Evolutionary conservation across 2,329 filamentous ascomycete genomes (phyloP).

Genomic region (Aureobasidium zeae): DNA sequence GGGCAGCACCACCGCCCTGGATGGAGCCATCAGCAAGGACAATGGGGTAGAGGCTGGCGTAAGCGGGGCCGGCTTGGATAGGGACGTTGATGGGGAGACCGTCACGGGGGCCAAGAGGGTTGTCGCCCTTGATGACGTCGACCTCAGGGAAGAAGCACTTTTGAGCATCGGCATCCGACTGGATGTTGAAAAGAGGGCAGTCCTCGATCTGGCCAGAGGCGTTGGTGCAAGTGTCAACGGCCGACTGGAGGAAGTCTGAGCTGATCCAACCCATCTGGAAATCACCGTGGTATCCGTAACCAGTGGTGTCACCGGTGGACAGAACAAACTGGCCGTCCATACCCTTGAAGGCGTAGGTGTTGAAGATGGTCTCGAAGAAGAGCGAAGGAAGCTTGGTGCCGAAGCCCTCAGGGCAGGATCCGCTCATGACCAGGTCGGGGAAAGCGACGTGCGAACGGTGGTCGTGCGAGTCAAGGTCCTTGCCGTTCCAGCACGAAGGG

Average conservation of each 20-base stretch:
- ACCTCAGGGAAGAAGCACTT: conserved; percentile 58
- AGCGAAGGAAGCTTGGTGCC: conserved; percentile 61
- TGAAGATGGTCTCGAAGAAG: conserved; percentile 80
- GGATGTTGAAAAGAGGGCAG: conserved; percentile 66
- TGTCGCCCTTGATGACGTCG: conserved; percentile 45
- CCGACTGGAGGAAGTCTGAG: conserved; percentile 55
- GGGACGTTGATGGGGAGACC: conserved; percentile 58
- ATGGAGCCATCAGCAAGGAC: conserved; percentile 23
- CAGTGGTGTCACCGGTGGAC: conserved; percentile 67
- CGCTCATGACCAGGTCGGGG: conserved; percentile 65
- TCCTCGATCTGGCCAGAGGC: conserved; percentile 58
- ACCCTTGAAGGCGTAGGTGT: conserved; percentile 56
- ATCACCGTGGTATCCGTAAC: conserved; percentile 68
- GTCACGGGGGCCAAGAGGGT: conserved; percentile 47
- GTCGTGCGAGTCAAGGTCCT: conserved; percentile 45
- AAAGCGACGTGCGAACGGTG: conserved; percentile 65
- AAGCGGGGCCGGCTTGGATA: conserved; percentile 38
- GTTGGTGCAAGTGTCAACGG: conserved; percentile 68
- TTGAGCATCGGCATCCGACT: conserved; percentile 45
- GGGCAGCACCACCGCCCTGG: conserved; percentile 22
- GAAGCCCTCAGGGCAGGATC: conserved; percentile 62
- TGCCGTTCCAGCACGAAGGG: conserved; percentile 80
- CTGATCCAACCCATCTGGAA: conserved; percentile 71
- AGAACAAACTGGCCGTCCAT: conserved; percentile 62
- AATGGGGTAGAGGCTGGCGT: conserved; percentile 30